Percentiles rank a stretch among this genome's conserved stretches.
Conservation (phyloP, 805 yeast species). For the Candida ovalis region DNA sequence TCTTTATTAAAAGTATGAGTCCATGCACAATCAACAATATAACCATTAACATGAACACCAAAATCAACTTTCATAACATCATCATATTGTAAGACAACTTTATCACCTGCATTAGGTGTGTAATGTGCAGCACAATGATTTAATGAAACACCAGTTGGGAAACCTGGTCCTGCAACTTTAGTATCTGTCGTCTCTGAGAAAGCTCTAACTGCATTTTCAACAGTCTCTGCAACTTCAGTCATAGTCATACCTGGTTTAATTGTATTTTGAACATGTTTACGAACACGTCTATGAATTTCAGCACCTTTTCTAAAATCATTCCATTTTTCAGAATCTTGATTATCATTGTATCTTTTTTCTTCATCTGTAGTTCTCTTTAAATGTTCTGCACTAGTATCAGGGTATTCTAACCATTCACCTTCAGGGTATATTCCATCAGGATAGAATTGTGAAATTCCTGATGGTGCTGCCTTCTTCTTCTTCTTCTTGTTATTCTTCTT, state of each 20-base stretch:
- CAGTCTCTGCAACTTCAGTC: constrained; percentile 83
- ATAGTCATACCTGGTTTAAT: constrained; percentile 90
- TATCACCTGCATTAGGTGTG: constrained; percentile 95
- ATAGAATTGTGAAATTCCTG: constrained; percentile 62
- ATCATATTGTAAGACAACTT: constrained; percentile 69
- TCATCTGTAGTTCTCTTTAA: constrained; percentile 77
- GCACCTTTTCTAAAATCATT: constrained; percentile 94
- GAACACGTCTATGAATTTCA: constrained; percentile 89
- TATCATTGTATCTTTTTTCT: constrained; percentile 76
- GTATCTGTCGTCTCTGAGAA: constrained; percentile 58
- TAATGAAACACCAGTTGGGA: constrained; percentile 95
- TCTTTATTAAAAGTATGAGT: constrained; percentile 78
- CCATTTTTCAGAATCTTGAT: constrained; percentile 61
- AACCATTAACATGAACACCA: constrained; percentile 95
- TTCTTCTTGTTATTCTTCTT: constrained; percentile 57
- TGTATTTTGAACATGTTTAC: constrained; percentile 68
- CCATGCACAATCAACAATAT: constrained; percentile 92
- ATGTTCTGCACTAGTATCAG: constrained; percentile 38
- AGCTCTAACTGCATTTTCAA: constrained; percentile 80
- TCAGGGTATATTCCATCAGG: constrained; percentile 77
- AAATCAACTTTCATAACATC: constrained; percentile 97
- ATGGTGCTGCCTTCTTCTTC: constrained; percentile 50
- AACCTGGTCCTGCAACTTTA: constrained; percentile 84
- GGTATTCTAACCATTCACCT: constrained; percentile 83
- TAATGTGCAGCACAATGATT: constrained; percentile 97